phyloP scores from a whole-genome alignment of 176 grass and related monocot genomes.

The Secale cereale region DNA sequence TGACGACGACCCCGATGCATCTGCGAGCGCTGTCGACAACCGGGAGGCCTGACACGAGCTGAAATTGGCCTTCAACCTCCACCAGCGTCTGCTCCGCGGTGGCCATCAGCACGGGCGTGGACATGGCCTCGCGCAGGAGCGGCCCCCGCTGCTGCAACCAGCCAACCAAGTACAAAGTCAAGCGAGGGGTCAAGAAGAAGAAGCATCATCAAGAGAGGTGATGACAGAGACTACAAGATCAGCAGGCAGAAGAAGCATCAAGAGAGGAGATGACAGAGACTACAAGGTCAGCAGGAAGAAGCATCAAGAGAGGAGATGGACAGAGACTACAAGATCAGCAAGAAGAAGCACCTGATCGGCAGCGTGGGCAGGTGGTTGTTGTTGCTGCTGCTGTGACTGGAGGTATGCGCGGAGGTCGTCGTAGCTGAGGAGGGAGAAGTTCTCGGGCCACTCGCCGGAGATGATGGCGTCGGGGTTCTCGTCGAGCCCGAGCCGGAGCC shows the following conservation, averaged over 20 bases:
- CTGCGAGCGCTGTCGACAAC: constrained; percentile 63
- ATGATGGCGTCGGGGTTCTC: constrained; percentile 91
- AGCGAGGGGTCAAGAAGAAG: neutral
- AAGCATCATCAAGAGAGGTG: neutral
- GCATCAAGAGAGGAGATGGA: neutral
- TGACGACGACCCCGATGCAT: constrained; percentile 73
- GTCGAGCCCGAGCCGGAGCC: constrained; percentile 58
- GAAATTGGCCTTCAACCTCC: constrained; percentile 68
- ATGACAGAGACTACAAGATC: neutral
- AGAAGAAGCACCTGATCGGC: constrained; percentile 39
- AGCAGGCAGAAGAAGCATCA: neutral
- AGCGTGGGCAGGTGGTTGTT: neutral
- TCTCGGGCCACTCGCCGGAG: constrained; percentile 83
- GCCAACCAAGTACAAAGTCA: neutral
- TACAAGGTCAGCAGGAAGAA: neutral
- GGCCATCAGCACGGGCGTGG: constrained; percentile 44
- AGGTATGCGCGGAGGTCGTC: constrained; percentile 67
- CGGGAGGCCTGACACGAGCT: constrained; percentile 56
- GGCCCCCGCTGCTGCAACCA: constrained; percentile 18
- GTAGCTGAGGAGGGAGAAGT: constrained; percentile 71
- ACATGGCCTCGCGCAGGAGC: constrained; percentile 60
- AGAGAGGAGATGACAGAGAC: neutral
- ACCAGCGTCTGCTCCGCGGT: constrained; percentile 57
- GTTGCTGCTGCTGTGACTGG: constrained; percentile 32
- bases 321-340: neutral